phyloP scores from a whole-genome alignment of 805 yeast species.

The Wickerhamiella cacticola region DNA sequence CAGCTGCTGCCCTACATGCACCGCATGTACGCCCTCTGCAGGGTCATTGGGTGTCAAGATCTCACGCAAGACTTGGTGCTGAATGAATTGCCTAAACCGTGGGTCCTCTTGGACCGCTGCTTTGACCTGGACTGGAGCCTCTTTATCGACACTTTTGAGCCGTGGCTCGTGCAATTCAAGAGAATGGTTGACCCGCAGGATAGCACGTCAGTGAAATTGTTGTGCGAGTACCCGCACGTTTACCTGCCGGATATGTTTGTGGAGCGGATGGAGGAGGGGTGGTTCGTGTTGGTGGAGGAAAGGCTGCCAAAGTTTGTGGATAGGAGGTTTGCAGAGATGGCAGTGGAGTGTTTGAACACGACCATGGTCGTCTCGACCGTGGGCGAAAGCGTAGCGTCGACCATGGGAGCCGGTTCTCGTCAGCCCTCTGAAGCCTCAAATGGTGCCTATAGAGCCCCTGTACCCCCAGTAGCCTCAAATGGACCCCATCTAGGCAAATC shows the following conservation, averaged over 20 bases:
- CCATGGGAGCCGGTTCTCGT: too few relatives aligned
- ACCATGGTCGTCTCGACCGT: too few relatives aligned
- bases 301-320: constrained; percentile 15
- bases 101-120: constrained; percentile 14
- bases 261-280: not conserved
- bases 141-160: constrained; percentile 11
- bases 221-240: constrained; percentile 2
- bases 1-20: not conserved
- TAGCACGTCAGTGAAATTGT: not conserved
- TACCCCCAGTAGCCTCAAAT: too few relatives aligned
- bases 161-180: constrained; percentile 19
- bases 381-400: too few relatives aligned
- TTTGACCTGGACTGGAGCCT: constrained; percentile 16
- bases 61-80: constrained; percentile 10
- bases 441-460: not conserved
- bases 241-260: constrained; percentile 19
- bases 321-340: constrained; percentile 9
- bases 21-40: constrained; percentile 12
- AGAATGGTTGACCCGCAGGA: constrained; percentile 6
- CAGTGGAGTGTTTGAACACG: constrained; percentile 11
- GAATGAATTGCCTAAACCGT: constrained; percentile 12
- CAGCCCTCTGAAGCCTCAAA: too few relatives aligned
- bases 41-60: constrained; percentile 18
- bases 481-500: too few relatives aligned
- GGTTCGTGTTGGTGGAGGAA: not conserved